Evolutionary conservation across 192 early-diverging fungal genomes (phyloP).

Genomic region (Ambispora gerdemannii): DNA sequence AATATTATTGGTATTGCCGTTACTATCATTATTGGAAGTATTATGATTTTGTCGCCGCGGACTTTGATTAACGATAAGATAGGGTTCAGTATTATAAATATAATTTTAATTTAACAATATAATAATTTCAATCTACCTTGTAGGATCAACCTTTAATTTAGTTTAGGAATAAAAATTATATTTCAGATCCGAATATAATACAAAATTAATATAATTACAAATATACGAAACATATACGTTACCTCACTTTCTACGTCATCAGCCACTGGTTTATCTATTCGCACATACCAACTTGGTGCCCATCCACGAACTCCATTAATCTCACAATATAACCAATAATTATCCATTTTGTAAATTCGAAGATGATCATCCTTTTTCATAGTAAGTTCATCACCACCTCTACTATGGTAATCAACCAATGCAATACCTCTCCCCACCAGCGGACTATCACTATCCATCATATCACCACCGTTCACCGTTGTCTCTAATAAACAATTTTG

Average conservation of each 20-base stretch:
- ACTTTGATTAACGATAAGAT: too few species aligned
- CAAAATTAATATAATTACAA: too few species aligned
- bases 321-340: slow-evolving; percentile 39
- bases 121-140: slow-evolving; percentile 17
- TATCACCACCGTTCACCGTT: slow-evolving; percentile 43
- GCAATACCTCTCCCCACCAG: slow-evolving; percentile 44
- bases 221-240: too few species aligned
- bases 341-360: slow-evolving; percentile 35
- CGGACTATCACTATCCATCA: slow-evolving; percentile 31
- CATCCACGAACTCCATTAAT: slow-evolving; percentile 47
- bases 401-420: slow-evolving; percentile 51
- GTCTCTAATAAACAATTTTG: slow-evolving; percentile 51
- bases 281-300: slow-evolving; percentile 59
- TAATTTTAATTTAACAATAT: background rate
- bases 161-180: too few species aligned
- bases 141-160: slow-evolving; percentile 27
- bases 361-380: slow-evolving; percentile 55
- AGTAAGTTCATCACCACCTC: slow-evolving; percentile 48
- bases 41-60: background rate
- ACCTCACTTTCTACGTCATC: slow-evolving; percentile 19
- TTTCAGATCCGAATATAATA: too few species aligned
- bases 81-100: too few species aligned
- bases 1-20: background rate
- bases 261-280: slow-evolving; percentile 31
- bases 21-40: background rate